Evolutionary conservation across 306 rosid genomes (phyloP).

Genomic region (Rubus idaeus): DNA sequence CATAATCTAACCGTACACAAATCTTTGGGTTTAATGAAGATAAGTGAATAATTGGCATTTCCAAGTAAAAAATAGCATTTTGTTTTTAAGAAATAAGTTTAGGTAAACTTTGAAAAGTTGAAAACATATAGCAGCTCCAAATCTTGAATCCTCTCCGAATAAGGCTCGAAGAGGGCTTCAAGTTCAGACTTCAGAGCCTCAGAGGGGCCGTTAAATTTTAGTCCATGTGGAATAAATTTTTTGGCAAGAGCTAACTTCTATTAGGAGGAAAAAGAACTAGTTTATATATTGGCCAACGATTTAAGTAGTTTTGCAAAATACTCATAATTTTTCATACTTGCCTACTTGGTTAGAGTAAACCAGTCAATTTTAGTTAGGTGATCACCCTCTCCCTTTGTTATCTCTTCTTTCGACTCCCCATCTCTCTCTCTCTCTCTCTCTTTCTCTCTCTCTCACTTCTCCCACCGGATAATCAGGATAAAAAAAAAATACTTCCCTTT

Average conservation of each 20-base stretch:
- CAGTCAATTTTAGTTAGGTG: neutral
- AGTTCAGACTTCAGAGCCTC: neutral
- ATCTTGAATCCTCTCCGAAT: neutral
- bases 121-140: neutral
- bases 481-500: neutral
- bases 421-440: neutral
- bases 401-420: neutral
- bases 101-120: neutral
- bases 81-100: neutral
- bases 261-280: neutral
- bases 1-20: neutral
- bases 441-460: neutral
- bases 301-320: neutral
- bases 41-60: neutral
- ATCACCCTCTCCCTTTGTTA: neutral
- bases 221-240: neutral
- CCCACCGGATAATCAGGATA: neutral
- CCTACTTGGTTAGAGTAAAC: neutral
- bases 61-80: neutral
- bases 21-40: too few species aligned
- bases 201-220: neutral
- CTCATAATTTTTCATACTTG: neutral
- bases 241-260: neutral
- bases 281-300: neutral
- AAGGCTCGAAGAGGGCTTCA: neutral